A percentile compares a stretch with the other conserved stretches of the same genome.
phyloP scores from a whole-genome alignment of 495 filamentous ascomycete genomes.

The Penicillium diatomitis region DNA sequence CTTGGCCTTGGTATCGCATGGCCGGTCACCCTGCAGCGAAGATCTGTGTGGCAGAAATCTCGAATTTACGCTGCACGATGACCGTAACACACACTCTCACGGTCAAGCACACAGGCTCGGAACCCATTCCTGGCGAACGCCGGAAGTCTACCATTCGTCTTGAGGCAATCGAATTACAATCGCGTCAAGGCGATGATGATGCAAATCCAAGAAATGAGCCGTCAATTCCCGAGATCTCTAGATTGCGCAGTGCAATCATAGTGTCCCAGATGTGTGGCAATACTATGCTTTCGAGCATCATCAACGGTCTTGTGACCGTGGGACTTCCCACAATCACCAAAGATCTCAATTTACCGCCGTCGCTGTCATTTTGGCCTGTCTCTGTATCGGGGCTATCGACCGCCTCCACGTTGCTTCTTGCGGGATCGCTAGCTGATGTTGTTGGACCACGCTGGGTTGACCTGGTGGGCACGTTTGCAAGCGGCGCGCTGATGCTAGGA shows the following conservation, averaged over 20 bases:
- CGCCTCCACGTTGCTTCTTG: slow-evolving; percentile 38
- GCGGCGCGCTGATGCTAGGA: slow-evolving; percentile 31
- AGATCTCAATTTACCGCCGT: slow-evolving; percentile 29
- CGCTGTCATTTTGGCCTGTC: slow-evolving; percentile 35
- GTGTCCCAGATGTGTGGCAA: neutral
- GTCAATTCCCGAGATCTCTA: neutral
- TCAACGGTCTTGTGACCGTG: slow-evolving; percentile 29
- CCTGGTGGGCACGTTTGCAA: slow-evolving; percentile 7
- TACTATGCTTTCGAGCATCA: slow-evolving; percentile 1
- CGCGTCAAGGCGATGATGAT: neutral
- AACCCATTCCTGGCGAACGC: neutral
- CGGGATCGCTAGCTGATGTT: slow-evolving; percentile 42
- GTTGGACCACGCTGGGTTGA: slow-evolving; percentile 24
- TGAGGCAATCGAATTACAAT: neutral
- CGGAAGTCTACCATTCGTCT: neutral
- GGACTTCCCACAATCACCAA: slow-evolving; percentile 40
- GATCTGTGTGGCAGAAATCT: too few species aligned
- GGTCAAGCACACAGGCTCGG: slow-evolving; percentile 1
- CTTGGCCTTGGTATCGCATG: too few species aligned
- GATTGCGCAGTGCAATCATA: neutral
- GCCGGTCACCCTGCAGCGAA: too few species aligned
- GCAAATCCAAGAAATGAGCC: neutral
- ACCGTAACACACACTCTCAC: neutral
- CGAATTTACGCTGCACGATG: neutral
- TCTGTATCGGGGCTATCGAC: slow-evolving; percentile 28